Evolutionary conservation across 208 protist species (phyloP).

Genomic region (Lotmaria passim): DNA sequence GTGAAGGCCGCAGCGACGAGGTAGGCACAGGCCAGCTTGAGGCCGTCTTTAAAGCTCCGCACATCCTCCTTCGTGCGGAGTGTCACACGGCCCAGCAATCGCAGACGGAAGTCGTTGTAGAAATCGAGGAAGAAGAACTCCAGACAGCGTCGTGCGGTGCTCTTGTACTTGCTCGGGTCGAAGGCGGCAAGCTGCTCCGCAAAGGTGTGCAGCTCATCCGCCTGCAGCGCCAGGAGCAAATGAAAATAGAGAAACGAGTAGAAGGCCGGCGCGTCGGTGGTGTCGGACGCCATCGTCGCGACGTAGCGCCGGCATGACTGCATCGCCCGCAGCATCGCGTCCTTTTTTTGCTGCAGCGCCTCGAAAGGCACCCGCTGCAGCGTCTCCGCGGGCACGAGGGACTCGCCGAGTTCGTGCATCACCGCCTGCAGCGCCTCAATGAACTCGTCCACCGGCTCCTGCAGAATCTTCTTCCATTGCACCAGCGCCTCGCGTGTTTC

Average conservation of each 20-base stretch:
- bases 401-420: slow-evolving; percentile 31
- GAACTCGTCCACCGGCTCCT: slow-evolving; percentile 38
- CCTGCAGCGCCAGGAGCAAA: slow-evolving; percentile 51
- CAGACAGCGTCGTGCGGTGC: slow-evolving; percentile 32
- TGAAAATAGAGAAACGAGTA: slow-evolving; percentile 66
- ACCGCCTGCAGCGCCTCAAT: slow-evolving; percentile 34
- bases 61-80: slow-evolving; percentile 46
- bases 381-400: slow-evolving; percentile 36
- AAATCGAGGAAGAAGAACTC: slow-evolving; percentile 63
- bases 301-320: slow-evolving; percentile 13
- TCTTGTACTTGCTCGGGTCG: slow-evolving; percentile 42
- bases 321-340: slow-evolving; percentile 35
- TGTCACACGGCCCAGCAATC: slow-evolving; percentile 51
- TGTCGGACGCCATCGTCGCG: slow-evolving; percentile 1
- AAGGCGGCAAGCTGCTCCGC: slow-evolving; percentile 53
- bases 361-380: slow-evolving; percentile 36
- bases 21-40: slow-evolving; percentile 63
- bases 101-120: slow-evolving; percentile 44
- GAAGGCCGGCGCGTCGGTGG: slow-evolving; percentile 38
- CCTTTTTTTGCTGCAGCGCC: slow-evolving; percentile 39
- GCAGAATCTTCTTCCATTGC: slow-evolving; percentile 35
- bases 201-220: slow-evolving; percentile 59
- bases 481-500: slow-evolving; percentile 26
- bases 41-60: slow-evolving; percentile 52
- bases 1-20: slow-evolving; percentile 44